Conservation (phyloP, 1,284 basidiomycete species). For the Pascua guehoae region DNA sequence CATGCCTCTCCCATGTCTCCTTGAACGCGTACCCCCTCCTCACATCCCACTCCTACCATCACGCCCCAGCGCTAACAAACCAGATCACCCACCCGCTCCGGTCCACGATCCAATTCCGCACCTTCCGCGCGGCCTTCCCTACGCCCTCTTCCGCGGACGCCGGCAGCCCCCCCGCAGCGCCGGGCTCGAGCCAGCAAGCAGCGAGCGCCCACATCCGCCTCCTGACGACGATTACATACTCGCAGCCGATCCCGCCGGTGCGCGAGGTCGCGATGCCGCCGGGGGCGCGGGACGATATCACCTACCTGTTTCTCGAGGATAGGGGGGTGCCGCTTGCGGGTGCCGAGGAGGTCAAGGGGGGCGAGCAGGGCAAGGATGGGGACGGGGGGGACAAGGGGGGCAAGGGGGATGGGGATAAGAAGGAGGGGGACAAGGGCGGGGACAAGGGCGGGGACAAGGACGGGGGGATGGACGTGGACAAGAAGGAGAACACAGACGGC, state of each 20-base stretch:
- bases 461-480: neutral
- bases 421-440: neutral
- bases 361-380: neutral
- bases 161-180: slow-evolving; percentile 6
- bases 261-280: slow-evolving; percentile 16
- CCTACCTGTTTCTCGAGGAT: slow-evolving; percentile 41
- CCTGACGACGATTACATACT: slow-evolving; percentile 34
- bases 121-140: slow-evolving; percentile 33
- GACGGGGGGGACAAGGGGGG: neutral
- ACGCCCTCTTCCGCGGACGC: slow-evolving; percentile 1
- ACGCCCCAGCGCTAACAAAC: neutral
- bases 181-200: neutral
- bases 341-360: neutral
- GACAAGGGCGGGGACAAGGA: neutral
- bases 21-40: no score
- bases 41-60: neutral
- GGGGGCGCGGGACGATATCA: slow-evolving; percentile 27
- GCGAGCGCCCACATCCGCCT: slow-evolving; percentile 9
- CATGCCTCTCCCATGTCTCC: neutral
- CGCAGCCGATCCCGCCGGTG: slow-evolving; percentile 17
- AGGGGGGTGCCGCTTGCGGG: slow-evolving; percentile 12
- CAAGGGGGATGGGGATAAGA: neutral
- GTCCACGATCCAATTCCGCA: slow-evolving; percentile 36
- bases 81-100: slow-evolving; percentile 35
- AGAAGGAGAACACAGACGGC: neutral